Base-by-base conservation (phyloP, 2,329 filamentous ascomycete genomes). In the Gnomoniopsis sp. region DNA sequence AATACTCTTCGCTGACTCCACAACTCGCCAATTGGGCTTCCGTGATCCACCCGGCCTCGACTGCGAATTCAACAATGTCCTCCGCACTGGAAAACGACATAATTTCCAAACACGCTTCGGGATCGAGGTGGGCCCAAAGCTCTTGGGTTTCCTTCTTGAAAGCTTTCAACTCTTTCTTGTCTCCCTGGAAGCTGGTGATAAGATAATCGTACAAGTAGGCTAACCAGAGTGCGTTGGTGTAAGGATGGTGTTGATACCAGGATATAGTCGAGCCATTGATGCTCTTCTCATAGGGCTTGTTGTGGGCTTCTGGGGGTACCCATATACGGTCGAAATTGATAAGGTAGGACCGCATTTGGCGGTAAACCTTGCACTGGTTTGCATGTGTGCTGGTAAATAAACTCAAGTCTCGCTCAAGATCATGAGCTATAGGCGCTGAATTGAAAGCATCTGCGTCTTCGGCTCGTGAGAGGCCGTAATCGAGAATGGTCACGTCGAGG, bases 161-260 rank as follows among this genome's bases (percentile, higher is more conserved):
- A 2, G 63, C 61, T 3, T 66, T 67, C 14, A 85, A 66, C 21
- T 80, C 76, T 59, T 72, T 74, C 63, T 74, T 77, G 10, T 75
- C 72, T 6, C 82, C 82, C 12, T 65, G 62, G 63, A 83, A 86
- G 60, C 79, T 74, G 7, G 62, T 64, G 2, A 74, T 65, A 57
- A 86, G 69, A 68, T 85, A 86, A 38, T 76, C 72, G 65, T 86
- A 86, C 6, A 86, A 72, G 62, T 87, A 88, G 3, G 83, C 81
- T 46, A 88, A 75, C 85, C 85, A 88, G 19, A 88, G 72, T 1
- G 87, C 83, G 62, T 88, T 88, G 4, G 82, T 86, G 68, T 87
- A 88, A 1, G 85, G 83, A 30, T 77, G 77, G 63, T 82, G 79
- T 1, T 71, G 75, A 6, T 74, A 69, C 85, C 85, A 88, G 1